Percentiles rank a stretch among this genome's conserved stretches.
Conservation (phyloP, 345 rosid species). For the Raphanus sativus region DNA sequence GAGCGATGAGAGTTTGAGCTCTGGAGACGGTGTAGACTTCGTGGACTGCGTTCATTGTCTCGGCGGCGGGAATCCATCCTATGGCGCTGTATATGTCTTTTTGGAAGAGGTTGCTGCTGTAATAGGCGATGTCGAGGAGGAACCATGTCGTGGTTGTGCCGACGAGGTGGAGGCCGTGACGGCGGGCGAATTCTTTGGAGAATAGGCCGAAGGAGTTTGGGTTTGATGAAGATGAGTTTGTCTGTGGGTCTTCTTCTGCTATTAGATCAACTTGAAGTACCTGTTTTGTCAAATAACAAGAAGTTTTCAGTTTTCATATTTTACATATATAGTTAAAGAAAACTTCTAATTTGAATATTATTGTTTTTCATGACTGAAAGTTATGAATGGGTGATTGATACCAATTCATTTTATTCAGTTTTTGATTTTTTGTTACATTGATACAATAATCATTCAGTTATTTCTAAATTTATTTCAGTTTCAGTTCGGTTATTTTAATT, state of each 20-base stretch:
- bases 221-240: slow-evolving; percentile 10
- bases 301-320: not conserved
- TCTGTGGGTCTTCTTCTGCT: slow-evolving; percentile 26
- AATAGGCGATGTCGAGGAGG: slow-evolving; percentile 70
- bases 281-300: not conserved
- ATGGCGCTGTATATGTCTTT: slow-evolving; percentile 64
- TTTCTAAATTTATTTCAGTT: no score
- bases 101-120: slow-evolving; percentile 62
- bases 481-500: no score
- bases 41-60: slow-evolving; percentile 60
- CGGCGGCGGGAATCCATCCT: slow-evolving; percentile 49
- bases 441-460: no score
- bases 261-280: slow-evolving; percentile 32
- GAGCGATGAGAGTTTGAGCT: slow-evolving; percentile 60
- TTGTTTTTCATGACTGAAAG: no score
- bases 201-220: slow-evolving; percentile 43
- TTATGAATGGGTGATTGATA: no score
- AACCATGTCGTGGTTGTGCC: slow-evolving; percentile 75
- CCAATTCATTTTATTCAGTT: no score
- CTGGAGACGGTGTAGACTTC: slow-evolving; percentile 53
- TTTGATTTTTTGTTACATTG: no score
- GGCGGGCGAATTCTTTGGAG: slow-evolving; percentile 47
- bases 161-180: slow-evolving; percentile 66
- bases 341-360: no score
- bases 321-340: not conserved